Percentiles rank a stretch among this genome's conserved stretches.
phyloP scores from a whole-genome alignment of 345 rosid genomes.

The Draba incana region DNA sequence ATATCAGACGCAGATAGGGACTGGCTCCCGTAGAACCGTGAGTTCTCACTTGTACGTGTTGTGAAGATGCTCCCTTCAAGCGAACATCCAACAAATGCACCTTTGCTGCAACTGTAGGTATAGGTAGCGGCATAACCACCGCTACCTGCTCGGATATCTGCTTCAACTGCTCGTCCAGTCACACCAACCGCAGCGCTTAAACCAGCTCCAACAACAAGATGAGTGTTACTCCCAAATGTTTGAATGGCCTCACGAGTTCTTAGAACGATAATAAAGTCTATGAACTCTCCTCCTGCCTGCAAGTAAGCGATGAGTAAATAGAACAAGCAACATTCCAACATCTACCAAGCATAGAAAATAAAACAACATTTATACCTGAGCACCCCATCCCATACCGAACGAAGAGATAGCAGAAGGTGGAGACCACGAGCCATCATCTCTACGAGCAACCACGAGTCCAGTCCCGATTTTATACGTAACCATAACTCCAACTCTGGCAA shows the following conservation, averaged over 20 bases:
- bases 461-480: constrained; percentile 93
- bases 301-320: constrained; percentile 25
- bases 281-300: constrained; percentile 97
- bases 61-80: constrained; percentile 86
- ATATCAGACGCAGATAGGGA: constrained; percentile 72
- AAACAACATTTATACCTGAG: constrained; percentile 62
- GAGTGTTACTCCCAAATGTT: constrained; percentile 85
- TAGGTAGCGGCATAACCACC: constrained; percentile 96
- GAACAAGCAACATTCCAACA: constrained; percentile 8
- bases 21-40: constrained; percentile 84
- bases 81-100: constrained; percentile 93
- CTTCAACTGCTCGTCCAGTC: constrained; percentile 85
- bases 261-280: constrained; percentile 86
- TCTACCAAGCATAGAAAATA: not conserved
- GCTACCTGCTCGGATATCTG: constrained; percentile 87
- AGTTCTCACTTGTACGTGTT: constrained; percentile 71
- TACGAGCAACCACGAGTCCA: constrained; percentile 81
- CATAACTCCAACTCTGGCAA: constrained; percentile 84
- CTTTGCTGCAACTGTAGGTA: constrained; percentile 98
- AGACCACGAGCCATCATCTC: constrained; percentile 97
- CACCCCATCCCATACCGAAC: constrained; percentile 97
- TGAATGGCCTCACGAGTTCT: constrained; percentile 81
- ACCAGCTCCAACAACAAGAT: constrained; percentile 92
- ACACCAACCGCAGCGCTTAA: constrained; percentile 86
- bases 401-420: constrained; percentile 96